Evolutionary conservation across 805 yeast genomes (phyloP), one percentile per base, ranked within the genome.

Genomic region (Hanseniaspora vineae): DNA sequence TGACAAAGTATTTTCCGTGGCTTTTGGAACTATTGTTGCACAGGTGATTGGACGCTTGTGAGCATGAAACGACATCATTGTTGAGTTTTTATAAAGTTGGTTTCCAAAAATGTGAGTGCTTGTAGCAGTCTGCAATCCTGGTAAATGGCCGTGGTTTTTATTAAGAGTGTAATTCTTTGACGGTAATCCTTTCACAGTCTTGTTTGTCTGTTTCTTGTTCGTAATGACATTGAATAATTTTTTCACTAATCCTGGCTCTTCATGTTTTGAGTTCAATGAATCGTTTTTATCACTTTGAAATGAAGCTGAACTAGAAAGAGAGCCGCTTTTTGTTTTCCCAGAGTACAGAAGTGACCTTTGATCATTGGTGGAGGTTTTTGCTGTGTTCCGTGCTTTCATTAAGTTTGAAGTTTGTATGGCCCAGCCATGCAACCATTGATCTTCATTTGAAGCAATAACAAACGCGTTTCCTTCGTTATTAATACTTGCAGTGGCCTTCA

Each of bases 371-470:
- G 29, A 23, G 4, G 29, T 23, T 23, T 23, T 23, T 23, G 29
- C 6, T 23, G 29, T 23, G 29, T 8, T 8, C 29, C 29, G 29
- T 8, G 29, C 29, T 23, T 23, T 23, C 29, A 23, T n/a, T 5
- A 11, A 13, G 37, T 33, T 55, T 17, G 52, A 60, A 5, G 58
- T 58, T 42, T 61, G 65, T 19, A 73, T 62, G 48, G 74, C 72
- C 97, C 97, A 90, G 12, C 85, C 66, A 58, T 88, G 89, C 13
- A 84, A 76, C 79, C 88, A 79, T 54, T 84, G 86, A 64, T 89
- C 92, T 59, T 89, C 96, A 12, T 94, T 83, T 0, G 95, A 95
- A 8, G 84, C 71, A 9, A 88, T 72, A 6, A 88, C 72, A 56
- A 75, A 76, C 19, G 53, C 50, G 17, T 52, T 49, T 23, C 55